A percentile compares a stretch with the other conserved stretches of the same genome.
phyloP scores from a whole-genome alignment of 2,329 filamentous ascomycete genomes.

The Aspergillus melleus region DNA sequence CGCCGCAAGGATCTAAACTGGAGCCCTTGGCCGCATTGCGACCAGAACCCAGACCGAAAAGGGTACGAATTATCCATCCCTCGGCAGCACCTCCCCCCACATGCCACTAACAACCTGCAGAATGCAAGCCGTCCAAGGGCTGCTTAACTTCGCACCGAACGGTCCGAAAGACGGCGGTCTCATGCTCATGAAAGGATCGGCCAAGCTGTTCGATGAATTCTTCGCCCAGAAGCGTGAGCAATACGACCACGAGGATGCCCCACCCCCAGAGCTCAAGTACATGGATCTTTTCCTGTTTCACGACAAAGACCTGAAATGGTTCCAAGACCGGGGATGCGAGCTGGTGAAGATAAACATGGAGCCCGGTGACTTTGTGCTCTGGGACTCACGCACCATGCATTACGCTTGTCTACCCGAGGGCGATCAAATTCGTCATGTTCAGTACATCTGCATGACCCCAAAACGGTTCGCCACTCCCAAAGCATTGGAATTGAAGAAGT shows the following conservation, averaged over 20 bases:
- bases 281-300: constrained; percentile 46
- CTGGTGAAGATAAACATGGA: constrained; percentile 43
- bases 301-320: constrained; percentile 47
- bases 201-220: constrained; percentile 47
- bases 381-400: constrained; percentile 52
- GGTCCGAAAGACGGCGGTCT: constrained; percentile 50
- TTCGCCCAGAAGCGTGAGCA: constrained; percentile 38
- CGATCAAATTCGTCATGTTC: constrained; percentile 37
- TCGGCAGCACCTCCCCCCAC: too few relatives aligned
- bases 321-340: constrained; percentile 40
- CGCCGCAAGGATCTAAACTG: constrained; percentile 40
- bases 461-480: constrained; percentile 35
- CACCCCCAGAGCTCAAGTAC: constrained; percentile 26
- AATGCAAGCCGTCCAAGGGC: constrained; percentile 40
- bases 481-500: constrained; percentile 34
- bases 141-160: constrained; percentile 47
- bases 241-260: constrained; percentile 5
- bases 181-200: constrained; percentile 46
- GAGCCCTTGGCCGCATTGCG: constrained; percentile 49
- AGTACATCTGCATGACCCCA: constrained; percentile 43
- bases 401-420: constrained; percentile 40
- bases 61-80: constrained; percentile 18
- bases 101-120: too few relatives aligned
- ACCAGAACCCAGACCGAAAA: constrained; percentile 44
- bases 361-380: constrained; percentile 47